Conservation (phyloP, 805 yeast genomes). For the Candida endomychidarum region DNA sequence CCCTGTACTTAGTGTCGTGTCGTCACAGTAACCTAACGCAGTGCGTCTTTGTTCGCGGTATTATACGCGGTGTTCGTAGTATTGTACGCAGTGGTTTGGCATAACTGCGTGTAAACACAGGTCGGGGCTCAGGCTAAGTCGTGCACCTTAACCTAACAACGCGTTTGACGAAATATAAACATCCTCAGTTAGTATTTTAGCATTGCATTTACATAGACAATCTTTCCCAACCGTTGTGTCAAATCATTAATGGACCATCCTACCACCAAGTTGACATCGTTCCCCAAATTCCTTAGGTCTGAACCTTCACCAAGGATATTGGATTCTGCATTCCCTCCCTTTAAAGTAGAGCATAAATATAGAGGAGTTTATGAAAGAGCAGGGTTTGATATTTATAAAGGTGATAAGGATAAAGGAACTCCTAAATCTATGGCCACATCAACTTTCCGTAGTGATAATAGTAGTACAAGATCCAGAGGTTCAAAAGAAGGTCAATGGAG, state of each 20-base stretch:
- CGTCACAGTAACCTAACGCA: too few relatives aligned
- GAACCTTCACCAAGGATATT: slow-evolving; percentile 26
- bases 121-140: too few relatives aligned
- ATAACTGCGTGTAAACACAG: too few relatives aligned
- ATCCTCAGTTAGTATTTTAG: neutral
- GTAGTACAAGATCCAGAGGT: neutral
- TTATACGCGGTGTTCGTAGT: too few relatives aligned
- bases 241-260: too few relatives aligned
- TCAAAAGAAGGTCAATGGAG: neutral
- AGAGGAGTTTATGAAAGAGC: slow-evolving; percentile 78
- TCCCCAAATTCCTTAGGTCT: slow-evolving; percentile 20
- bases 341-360: slow-evolving; percentile 60
- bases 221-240: too few relatives aligned
- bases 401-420: slow-evolving; percentile 7
- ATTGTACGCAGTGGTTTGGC: too few relatives aligned
- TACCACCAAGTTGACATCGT: slow-evolving; percentile 12
- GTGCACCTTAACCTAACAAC: too few relatives aligned
- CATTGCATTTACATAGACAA: too few relatives aligned
- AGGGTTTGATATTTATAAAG: slow-evolving; percentile 59
- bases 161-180: slow-evolving; percentile 2
- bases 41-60: too few relatives aligned
- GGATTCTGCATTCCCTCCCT: slow-evolving; percentile 67
- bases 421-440: slow-evolving; percentile 9
- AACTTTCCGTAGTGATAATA: slow-evolving; percentile 8
- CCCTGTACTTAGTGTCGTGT: too few relatives aligned